phyloP scores from a whole-genome alignment of 768 basidiomycete genomes.

The Tricholomella constricta region DNA sequence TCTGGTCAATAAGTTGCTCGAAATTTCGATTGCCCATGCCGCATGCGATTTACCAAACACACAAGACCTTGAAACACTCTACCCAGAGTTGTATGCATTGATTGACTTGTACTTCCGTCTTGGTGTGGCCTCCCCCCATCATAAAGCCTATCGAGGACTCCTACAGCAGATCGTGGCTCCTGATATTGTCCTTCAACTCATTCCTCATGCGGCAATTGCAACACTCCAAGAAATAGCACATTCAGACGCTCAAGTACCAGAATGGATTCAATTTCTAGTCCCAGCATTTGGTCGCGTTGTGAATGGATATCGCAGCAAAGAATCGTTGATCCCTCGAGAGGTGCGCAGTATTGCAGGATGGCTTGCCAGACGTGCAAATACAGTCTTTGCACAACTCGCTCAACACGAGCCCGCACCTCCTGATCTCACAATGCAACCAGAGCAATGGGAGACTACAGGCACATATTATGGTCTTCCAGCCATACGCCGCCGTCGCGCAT shows the following conservation, averaged over 20 bases:
- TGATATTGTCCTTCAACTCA: background rate
- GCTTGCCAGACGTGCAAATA: background rate
- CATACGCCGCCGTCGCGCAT: background rate
- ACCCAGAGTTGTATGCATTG: background rate
- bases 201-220: background rate
- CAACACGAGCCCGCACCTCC: slow-evolving; percentile 1
- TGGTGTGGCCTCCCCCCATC: background rate
- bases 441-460: background rate
- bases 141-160: background rate
- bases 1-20: background rate
- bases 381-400: background rate
- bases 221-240: background rate
- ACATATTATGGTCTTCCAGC: slow-evolving; percentile 4
- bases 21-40: background rate
- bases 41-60: background rate
- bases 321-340: background rate
- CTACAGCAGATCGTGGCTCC: slow-evolving; percentile 1
- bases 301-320: background rate
- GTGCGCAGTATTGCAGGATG: background rate
- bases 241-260: background rate
- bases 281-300: slow-evolving; percentile 1
- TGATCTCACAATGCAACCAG: background rate
- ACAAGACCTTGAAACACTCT: background rate
- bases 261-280: background rate
- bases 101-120: background rate